Percentiles rank a stretch among this genome's conserved stretches.
These are phyloP conservation scores for Yamadazyma ubonensis DNA, from an alignment of 805 yeast species.

Conservation along the genomic window DNA sequence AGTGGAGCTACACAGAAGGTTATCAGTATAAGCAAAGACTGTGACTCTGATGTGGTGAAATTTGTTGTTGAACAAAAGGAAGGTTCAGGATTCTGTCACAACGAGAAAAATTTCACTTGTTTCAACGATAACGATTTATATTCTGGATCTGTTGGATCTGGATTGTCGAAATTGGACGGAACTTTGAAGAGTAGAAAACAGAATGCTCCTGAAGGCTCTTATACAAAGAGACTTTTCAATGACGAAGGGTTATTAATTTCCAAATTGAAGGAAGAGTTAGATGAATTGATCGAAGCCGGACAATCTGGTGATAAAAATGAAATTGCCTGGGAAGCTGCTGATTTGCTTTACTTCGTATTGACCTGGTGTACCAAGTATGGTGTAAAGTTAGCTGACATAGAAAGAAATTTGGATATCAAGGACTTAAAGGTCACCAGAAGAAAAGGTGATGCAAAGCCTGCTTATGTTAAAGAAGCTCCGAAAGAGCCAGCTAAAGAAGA, in stretches of 20 bases:
- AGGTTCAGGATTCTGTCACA: constrained; percentile 92
- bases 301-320: constrained; percentile 21
- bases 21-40: constrained; percentile 67
- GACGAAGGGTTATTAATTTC: constrained; percentile 78
- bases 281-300: constrained; percentile 86
- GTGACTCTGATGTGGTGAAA: constrained; percentile 89
- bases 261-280: constrained; percentile 93
- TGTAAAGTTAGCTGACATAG: constrained; percentile 77
- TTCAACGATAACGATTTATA: constrained; percentile 50
- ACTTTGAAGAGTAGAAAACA: constrained; percentile 60
- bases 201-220: constrained; percentile 89
- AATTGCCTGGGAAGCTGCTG: constrained; percentile 95
- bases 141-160: constrained; percentile 53
- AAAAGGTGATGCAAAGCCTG: constrained; percentile 92
- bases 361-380: constrained; percentile 64
- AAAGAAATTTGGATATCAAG: constrained; percentile 79
- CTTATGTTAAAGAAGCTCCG: constrained; percentile 47
- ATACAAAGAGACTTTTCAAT: constrained; percentile 81
- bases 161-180: constrained; percentile 66
- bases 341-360: constrained; percentile 61
- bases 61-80: constrained; percentile 76
- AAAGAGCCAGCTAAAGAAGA: constrained; percentile 14
- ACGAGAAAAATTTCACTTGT: constrained; percentile 70
- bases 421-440: constrained; percentile 86
- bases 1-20: constrained; percentile 93